Evolutionary conservation across 495 filamentous ascomycete species (phyloP).

Genomic region (Penicillium antarcticum): DNA sequence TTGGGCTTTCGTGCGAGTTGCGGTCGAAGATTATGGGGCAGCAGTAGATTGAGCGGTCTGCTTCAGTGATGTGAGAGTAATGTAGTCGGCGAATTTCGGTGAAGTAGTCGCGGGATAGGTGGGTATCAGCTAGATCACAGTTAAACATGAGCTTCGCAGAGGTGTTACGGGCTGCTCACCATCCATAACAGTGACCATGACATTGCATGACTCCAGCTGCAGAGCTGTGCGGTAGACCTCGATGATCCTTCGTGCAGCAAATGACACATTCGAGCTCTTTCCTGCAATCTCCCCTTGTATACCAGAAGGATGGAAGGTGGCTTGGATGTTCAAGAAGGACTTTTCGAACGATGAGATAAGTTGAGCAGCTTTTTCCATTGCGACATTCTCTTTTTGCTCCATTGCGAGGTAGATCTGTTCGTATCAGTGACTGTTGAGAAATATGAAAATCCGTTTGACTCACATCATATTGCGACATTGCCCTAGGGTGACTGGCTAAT

Average conservation of each 20-base stretch:
- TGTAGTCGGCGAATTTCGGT: conserved; percentile 58
- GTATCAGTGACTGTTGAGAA: not conserved
- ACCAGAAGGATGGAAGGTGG: conserved; percentile 58
- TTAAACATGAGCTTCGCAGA: not conserved
- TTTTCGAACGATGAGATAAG: conserved; percentile 54
- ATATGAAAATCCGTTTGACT: conserved; percentile 15
- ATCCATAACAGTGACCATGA: conserved; percentile 68
- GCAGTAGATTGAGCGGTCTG: conserved; percentile 57
- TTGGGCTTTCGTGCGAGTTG: conserved; percentile 62
- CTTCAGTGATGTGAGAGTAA: conserved; percentile 48
- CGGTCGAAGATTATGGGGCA: conserved; percentile 72
- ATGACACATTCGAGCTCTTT: conserved; percentile 67
- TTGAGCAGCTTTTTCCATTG: conserved; percentile 50
- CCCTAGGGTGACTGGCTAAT: conserved; percentile 61
- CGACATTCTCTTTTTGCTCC: conserved; percentile 57
- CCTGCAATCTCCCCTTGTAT: conserved; percentile 62
- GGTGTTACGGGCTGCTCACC: conserved; percentile 36
- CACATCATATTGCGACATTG: conserved; percentile 62
- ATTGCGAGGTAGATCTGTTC: conserved; percentile 66
- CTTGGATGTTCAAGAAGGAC: conserved; percentile 57
- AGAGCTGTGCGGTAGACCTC: conserved; percentile 45
- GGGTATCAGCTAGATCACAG: conserved; percentile 56
- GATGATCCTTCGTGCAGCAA: conserved; percentile 59
- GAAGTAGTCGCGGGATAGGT: conserved; percentile 64
- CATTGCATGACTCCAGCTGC: conserved; percentile 47